Evolutionary conservation across 495 filamentous ascomycete genomes (phyloP), one percentile per base, ranked within the genome.

Genomic region (Aspergillus taichungensis): DNA sequence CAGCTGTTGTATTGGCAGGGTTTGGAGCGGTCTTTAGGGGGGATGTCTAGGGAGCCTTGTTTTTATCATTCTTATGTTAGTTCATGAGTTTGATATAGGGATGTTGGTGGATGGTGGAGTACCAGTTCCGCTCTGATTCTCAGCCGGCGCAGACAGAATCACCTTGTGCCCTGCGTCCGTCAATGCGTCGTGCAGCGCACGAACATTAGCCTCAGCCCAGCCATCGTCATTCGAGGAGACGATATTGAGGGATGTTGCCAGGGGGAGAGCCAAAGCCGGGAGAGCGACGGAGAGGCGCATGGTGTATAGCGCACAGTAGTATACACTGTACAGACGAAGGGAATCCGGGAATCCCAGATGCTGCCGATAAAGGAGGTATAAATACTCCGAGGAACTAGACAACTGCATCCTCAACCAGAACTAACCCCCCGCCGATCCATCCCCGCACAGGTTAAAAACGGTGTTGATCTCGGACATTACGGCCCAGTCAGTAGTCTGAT

Each of bases 171-270:
- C 79, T 0, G 74, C 71, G 0, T 47, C 57, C 3, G 57, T 64
- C 6, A 86, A 63, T 1, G 70, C 57, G 40, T 74, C 54, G 59
- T 76, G 76, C 35, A 84, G 62, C 1, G 66, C 60, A 11, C 82
- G 72, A 30, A 80, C 68, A 50, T 86, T 84, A 11, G 70, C 72
- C 53, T 83, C 81, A 3, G 80, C 82, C 81, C 81, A 86, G 13
- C 82, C 81, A 62, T 86, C 82, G 50, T 85, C 82, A 52, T 86
- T 85, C 40, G 75, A 77, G 27, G 78, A 78, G 39, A 86, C 58
- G 51, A 83, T 76, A 46, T 79, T 80, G 28, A 72, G 61, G 13
- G 67, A 73, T 2, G 18, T 24, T 4, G 18, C 18, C 18, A 24
- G 18, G 18, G 56, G 48, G 14, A 55, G 48, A 11, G 55, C 40